phyloP scores from a whole-genome alignment of 495 filamentous ascomycete species.

The Neurospora discreta region DNA sequence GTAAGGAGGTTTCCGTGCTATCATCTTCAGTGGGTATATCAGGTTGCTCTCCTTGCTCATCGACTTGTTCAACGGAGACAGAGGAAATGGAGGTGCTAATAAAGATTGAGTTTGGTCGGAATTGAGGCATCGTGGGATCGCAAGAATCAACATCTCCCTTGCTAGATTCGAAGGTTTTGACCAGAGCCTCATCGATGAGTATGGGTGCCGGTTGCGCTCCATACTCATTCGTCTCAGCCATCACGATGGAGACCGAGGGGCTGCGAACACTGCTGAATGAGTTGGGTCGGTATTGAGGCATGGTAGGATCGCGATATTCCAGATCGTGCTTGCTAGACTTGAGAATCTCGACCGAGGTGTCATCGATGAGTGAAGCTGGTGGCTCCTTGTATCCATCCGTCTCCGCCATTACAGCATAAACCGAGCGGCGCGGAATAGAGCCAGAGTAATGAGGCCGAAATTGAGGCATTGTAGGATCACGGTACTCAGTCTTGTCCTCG shows the following conservation, averaged over 20 bases:
- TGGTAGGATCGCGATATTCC: background rate
- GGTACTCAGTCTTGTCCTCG: background rate
- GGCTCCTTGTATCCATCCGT: background rate
- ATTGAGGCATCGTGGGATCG: background rate
- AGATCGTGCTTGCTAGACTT: background rate
- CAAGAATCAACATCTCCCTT: background rate
- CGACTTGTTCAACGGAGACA: background rate
- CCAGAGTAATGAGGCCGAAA: background rate
- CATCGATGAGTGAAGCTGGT: background rate
- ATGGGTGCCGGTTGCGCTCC: background rate
- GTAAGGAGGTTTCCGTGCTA: background rate
- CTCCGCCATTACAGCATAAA: background rate
- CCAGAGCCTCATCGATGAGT: background rate
- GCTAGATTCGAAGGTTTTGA: background rate
- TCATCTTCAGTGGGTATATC: background rate
- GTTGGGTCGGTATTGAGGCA: background rate
- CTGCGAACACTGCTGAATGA: background rate
- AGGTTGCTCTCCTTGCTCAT: background rate
- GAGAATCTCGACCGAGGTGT: background rate
- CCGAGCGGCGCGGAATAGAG: background rate
- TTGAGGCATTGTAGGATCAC: background rate
- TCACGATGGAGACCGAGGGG: background rate
- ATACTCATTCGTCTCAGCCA: background rate
- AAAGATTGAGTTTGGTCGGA: background rate
- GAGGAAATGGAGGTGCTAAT: background rate